A percentile compares a stretch with the other conserved stretches of the same genome.
phyloP scores from a whole-genome alignment of 306 rosid species.

The Sesbania bispinosa region DNA sequence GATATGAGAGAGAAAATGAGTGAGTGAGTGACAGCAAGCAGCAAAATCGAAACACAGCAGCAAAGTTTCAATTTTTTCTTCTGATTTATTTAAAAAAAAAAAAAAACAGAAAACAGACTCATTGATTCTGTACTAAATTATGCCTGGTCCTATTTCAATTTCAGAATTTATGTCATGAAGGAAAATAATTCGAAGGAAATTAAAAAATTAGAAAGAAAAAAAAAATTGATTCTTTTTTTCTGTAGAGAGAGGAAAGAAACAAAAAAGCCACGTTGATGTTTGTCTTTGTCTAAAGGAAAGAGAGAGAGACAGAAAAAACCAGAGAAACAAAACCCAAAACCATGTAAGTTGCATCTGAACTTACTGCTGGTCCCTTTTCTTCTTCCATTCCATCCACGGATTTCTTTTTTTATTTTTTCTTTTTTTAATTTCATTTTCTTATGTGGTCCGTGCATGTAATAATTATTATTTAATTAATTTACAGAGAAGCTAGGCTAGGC shows the following conservation, averaged over 20 bases:
- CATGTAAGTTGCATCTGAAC: constrained; percentile 41
- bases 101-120: constrained; percentile 42
- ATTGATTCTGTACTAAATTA: constrained; percentile 45
- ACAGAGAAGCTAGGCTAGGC: background rate
- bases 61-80: constrained; percentile 23
- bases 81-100: no score
- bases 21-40: background rate
- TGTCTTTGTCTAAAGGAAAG: constrained; percentile 34
- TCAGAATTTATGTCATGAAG: constrained; percentile 46
- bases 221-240: background rate
- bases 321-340: constrained; percentile 38
- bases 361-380: constrained; percentile 53
- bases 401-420: background rate
- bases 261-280: constrained; percentile 23
- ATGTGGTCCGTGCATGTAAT: constrained; percentile 36
- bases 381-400: background rate
- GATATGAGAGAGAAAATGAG: constrained; percentile 41
- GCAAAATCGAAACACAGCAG: constrained; percentile 45
- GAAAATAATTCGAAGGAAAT: constrained; percentile 36
- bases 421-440: background rate
- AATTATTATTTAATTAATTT: constrained; percentile 7
- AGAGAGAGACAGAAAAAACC: constrained; percentile 24
- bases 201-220: no score
- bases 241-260: background rate
- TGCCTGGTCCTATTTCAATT: constrained; percentile 24